phyloP scores from a whole-genome alignment of 176 grass and related monocot species.

The Melocanna baccifera region DNA sequence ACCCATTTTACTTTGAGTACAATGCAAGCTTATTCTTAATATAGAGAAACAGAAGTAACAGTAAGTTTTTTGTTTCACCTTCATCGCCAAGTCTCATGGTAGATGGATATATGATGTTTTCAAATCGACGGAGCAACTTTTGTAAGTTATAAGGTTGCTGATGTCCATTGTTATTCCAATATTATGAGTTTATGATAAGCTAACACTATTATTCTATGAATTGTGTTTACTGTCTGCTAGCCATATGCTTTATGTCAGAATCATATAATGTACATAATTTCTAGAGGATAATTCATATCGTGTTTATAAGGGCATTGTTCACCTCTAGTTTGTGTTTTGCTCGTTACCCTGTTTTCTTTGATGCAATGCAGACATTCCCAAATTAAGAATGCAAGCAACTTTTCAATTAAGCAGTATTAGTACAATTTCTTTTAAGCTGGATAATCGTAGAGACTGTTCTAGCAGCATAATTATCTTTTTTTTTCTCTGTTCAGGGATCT shows the following conservation, averaged over 20 bases:
- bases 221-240: background rate
- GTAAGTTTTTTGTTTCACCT: background rate
- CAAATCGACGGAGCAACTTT: background rate
- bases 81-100: background rate
- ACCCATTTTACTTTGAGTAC: background rate
- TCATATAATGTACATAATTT: background rate
- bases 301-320: background rate
- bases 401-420: background rate
- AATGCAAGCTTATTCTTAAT: background rate
- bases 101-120: background rate
- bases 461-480: slow-evolving; percentile 32
- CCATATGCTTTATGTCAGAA: background rate
- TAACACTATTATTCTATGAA: background rate
- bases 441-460: background rate
- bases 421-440: slow-evolving; percentile 19
- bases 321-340: slow-evolving; percentile 25
- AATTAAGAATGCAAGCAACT: background rate
- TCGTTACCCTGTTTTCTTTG: background rate
- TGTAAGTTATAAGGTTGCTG: background rate
- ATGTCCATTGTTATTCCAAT: slow-evolving; percentile 9
- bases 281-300: background rate
- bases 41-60: background rate
- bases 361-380: background rate
- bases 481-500: slow-evolving; percentile 61
- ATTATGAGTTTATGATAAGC: background rate